Evolutionary conservation across 768 basidiomycete genomes (phyloP).

Genomic region (Xerocomellus chrysenteron): DNA sequence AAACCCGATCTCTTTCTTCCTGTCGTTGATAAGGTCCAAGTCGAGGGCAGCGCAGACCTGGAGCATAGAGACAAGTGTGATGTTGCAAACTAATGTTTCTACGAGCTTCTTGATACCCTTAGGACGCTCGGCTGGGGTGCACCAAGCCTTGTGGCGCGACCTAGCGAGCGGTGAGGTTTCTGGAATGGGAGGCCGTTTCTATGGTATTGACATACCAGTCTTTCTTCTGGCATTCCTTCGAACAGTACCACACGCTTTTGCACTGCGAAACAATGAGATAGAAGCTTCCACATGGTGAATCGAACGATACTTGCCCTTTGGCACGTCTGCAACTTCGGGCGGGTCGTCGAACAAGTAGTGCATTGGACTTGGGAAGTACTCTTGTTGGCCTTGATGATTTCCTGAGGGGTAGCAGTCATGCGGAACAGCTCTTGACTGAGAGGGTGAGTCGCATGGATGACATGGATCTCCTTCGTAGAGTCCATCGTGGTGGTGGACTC

Average conservation of each 20-base stretch:
- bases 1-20: conserved; percentile 9
- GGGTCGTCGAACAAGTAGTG: conserved; percentile 12
- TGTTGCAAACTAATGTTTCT: conserved; percentile 7
- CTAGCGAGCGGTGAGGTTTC: background rate
- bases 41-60: conserved; percentile 15
- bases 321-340: conserved; percentile 11
- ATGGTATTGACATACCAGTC: conserved; percentile 9
- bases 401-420: conserved; percentile 1
- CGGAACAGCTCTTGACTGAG: conserved; percentile 5
- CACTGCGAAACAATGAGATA: conserved; percentile 4
- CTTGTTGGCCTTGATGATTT: conserved; percentile 11
- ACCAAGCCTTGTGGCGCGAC: conserved; percentile 13
- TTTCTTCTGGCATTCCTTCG: conserved; percentile 21
- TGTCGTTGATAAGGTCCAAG: conserved; percentile 9
- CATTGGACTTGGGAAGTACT: conserved; percentile 5
- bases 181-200: too few species aligned
- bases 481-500: background rate
- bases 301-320: background rate
- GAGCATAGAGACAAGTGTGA: conserved; percentile 3
- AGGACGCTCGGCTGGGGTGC: conserved; percentile 11
- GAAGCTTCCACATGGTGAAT: too few species aligned
- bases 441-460: conserved; percentile 13
- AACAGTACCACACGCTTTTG: conserved; percentile 23
- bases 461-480: background rate
- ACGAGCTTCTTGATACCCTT: conserved; percentile 16